Percentiles rank a stretch among this genome's conserved stretches.
phyloP scores from a whole-genome alignment of 2,329 filamentous ascomycete species.

The Cladorrhinum sp. region DNA sequence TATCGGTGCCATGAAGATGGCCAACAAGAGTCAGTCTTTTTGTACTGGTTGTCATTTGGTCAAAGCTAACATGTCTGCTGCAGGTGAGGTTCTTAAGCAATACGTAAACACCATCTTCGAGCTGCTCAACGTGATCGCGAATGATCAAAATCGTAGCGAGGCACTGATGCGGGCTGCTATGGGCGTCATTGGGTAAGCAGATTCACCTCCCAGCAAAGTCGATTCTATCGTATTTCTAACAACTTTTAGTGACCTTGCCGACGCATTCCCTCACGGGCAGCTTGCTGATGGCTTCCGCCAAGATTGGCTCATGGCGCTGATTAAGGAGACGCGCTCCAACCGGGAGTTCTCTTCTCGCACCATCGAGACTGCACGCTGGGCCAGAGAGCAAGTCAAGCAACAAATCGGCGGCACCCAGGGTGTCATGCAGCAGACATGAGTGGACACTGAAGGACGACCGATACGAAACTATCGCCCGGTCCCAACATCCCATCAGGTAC shows the following conservation, averaged over 20 bases:
- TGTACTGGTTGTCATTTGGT: neutral
- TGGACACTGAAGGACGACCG: constrained; percentile 12
- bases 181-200: constrained; percentile 88
- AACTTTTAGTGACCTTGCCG: constrained; percentile 74
- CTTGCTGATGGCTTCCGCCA: constrained; percentile 80
- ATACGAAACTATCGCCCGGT: constrained; percentile 10
- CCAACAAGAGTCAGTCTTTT: constrained; percentile 63
- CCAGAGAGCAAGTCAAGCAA: constrained; percentile 94
- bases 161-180: constrained; percentile 88
- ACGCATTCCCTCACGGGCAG: constrained; percentile 89
- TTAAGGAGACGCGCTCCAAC: constrained; percentile 88
- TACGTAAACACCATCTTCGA: constrained; percentile 85
- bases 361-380: constrained; percentile 93
- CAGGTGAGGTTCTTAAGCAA: constrained; percentile 68
- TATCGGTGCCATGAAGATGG: constrained; percentile 87
- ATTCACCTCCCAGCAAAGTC: neutral
- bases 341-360: constrained; percentile 82
- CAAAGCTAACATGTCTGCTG: constrained; percentile 30
- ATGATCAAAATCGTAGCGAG: constrained; percentile 86
- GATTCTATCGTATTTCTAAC: constrained; percentile 35
- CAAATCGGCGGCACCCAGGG: constrained; percentile 60
- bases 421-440: constrained; percentile 53
- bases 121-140: constrained; percentile 75
- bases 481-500: constrained; percentile 5
- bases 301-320: constrained; percentile 85